Evolutionary conservation across 2,329 filamentous ascomycete genomes (phyloP), one percentile per base, ranked within the genome.

Genomic region (Magnaporthales sp.): DNA sequence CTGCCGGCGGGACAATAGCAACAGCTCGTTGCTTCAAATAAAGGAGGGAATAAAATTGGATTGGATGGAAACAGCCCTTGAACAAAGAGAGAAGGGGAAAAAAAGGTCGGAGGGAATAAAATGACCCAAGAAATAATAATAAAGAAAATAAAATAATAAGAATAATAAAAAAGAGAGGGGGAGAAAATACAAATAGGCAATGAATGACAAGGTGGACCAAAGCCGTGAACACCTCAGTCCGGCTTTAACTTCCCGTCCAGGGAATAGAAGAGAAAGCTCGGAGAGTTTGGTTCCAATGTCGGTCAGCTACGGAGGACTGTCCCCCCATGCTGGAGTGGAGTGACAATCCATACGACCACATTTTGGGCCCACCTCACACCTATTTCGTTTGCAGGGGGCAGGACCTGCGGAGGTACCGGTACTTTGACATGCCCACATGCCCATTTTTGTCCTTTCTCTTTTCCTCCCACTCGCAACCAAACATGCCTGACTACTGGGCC

Each of bases 251-350:
- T 46, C 38, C 38, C 38, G 38, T 46, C 38, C 38, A 46, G 38
- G 38, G 38, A 46, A 46, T 46, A 19, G 15, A 66, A 67, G n/a
- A 64, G n/a, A 65, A 66, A 64, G 51, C 60, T 63, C 58, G 65
- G 62, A 62, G 62, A 66, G 65, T 63, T 27, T 54, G 38, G 38
- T 46, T 46, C 38, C 38, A 46, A 46, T 46, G 65, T 63, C 58
- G 32, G 51, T 56, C 46, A 63, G 38, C 38, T 56, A 63, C 51
- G 46, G 61, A 60, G 38, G 38, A 46, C 56, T 26, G 56, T 13
- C 22, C 38, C 38, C 32, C 38, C 15, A n/a, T 46, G 38, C 38
- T 46, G 19, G 15, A 46, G 38, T 46, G 38, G 38, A 46, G 38
- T 46, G 38, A 46, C 38, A 46, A 46, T 19, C 38, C 38, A 46